Evolutionary conservation across 2,329 filamentous ascomycete species (phyloP).

Genomic region (Xylaria sp.): DNA sequence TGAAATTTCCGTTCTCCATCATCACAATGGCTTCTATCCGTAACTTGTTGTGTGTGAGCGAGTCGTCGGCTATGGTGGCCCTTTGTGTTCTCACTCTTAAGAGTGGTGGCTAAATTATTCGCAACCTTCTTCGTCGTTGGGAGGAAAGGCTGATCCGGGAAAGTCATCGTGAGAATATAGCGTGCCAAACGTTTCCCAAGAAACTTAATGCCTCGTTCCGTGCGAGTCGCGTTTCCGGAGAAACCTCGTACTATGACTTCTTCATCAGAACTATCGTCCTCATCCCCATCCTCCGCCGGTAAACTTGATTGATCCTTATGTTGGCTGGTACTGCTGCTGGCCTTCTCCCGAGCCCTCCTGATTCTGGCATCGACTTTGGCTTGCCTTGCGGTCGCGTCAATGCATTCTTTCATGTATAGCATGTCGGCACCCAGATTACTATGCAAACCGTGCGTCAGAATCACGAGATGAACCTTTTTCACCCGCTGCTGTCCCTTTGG

Average conservation of each 20-base stretch:
- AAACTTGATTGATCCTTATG: conserved; percentile 20
- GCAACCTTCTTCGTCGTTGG: conserved; percentile 67
- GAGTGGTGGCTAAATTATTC: conserved; percentile 55
- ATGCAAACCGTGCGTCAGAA: conserved; percentile 93
- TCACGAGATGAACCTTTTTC: conserved; percentile 88
- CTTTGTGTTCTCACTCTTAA: conserved; percentile 54
- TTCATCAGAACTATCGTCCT: conserved; percentile 73
- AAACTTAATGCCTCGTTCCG: conserved; percentile 96
- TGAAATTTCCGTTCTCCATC: conserved; percentile 71
- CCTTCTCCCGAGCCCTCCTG: conserved; percentile 64
- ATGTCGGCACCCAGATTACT: conserved; percentile 97
- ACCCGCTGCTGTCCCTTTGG: conserved; percentile 59
- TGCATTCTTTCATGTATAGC: conserved; percentile 97
- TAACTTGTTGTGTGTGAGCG: conserved; percentile 71
- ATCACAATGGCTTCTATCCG: conserved; percentile 57
- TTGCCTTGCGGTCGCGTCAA: conserved; percentile 83
- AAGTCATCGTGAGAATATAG: conserved; percentile 89
- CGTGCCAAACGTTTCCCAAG: conserved; percentile 93
- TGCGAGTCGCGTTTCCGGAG: conserved; percentile 87
- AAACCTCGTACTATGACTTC: conserved; percentile 92
- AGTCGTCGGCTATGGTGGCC: conserved; percentile 59
- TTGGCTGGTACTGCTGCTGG: conserved; percentile 46
- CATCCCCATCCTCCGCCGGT: conserved; percentile 38
- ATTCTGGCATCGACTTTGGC: conserved; percentile 75
- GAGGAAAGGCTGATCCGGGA: conserved; percentile 90